phyloP scores from a whole-genome alignment of 106 monocot species.

The Allium sativum region DNA sequence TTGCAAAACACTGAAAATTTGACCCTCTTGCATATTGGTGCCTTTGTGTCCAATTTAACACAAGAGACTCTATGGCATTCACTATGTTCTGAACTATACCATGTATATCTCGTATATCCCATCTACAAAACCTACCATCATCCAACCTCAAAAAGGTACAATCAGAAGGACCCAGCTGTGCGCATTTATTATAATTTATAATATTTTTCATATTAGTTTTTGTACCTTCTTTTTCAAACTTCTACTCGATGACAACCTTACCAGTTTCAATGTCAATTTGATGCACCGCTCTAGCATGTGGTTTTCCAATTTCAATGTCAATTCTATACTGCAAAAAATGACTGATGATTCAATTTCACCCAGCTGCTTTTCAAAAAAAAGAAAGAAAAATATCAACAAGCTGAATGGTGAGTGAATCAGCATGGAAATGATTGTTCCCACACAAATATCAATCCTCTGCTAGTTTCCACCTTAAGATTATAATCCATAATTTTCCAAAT shows the following conservation, averaged over 20 bases:
- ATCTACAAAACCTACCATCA: slow-evolving; percentile 66
- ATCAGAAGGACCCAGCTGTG: slow-evolving; percentile 63
- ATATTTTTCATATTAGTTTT: slow-evolving; percentile 74
- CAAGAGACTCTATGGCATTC: slow-evolving; percentile 31
- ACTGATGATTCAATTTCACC: no score
- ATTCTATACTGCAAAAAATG: no score
- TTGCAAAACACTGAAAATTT: slow-evolving; percentile 81
- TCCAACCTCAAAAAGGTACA: slow-evolving; percentile 57
- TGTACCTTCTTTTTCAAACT: slow-evolving; percentile 78
- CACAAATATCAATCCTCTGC: no score
- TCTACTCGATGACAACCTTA: slow-evolving; percentile 72
- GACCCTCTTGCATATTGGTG: slow-evolving; percentile 81
- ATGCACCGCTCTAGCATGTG: slow-evolving; percentile 52
- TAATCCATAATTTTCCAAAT: no score
- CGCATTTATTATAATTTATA: slow-evolving; percentile 65
- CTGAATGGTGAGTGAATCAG: no score
- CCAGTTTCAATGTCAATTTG: slow-evolving; percentile 84
- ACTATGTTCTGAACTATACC: slow-evolving; percentile 74
- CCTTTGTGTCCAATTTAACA: slow-evolving; percentile 80
- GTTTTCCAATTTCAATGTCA: slow-evolving; percentile 28
- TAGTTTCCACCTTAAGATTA: no score
- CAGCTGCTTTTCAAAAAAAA: no score
- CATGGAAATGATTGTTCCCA: no score
- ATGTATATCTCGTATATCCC: slow-evolving; percentile 74
- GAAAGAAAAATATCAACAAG: no score